Conservation (phyloP, 352 stramenopile genomes). For the Poterioochromonas sp. region DNA sequence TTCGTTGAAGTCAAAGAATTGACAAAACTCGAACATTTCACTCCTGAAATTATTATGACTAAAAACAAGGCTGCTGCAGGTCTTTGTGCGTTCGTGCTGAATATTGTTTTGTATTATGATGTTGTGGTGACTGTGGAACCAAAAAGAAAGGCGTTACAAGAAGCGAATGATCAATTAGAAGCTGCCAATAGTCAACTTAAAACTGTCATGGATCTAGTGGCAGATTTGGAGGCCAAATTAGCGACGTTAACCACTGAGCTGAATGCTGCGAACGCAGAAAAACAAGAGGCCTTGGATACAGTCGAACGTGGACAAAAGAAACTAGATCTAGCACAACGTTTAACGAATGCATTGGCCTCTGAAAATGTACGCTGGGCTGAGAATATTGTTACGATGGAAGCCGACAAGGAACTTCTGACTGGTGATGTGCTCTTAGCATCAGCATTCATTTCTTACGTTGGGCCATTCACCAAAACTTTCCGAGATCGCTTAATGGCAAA, state of each 20-base stretch:
- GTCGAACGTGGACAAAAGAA: constrained; percentile 86
- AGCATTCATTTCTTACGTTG: constrained; percentile 88
- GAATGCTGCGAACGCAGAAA: constrained; percentile 68
- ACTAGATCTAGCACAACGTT: constrained; percentile 82
- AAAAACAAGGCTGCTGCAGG: constrained; percentile 76
- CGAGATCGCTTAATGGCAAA: constrained; percentile 79
- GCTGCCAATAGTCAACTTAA: constrained; percentile 49
- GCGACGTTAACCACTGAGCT: constrained; percentile 69
- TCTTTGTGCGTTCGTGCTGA: constrained; percentile 73
- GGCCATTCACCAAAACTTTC: constrained; percentile 86
- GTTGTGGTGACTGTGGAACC: constrained; percentile 64
- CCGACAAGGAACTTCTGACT: constrained; percentile 77
- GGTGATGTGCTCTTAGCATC: constrained; percentile 83
- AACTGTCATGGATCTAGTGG: constrained; percentile 55
- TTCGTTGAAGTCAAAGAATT: constrained; percentile 57
- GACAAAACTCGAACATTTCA: constrained; percentile 77
- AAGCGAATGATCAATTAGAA: constrained; percentile 56
- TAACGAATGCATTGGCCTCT: constrained; percentile 83
- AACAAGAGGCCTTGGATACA: constrained; percentile 72
- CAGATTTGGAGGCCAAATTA: constrained; percentile 68
- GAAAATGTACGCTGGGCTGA: constrained; percentile 89
- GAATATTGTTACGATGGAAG: constrained; percentile 79
- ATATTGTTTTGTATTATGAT: constrained; percentile 72
- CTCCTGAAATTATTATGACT: constrained; percentile 72
- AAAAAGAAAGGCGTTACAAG: constrained; percentile 57